These are phyloP conservation scores for Fusarium succisae DNA, from an alignment of 2,329 filamentous ascomycete genomes.

Conservation along the genomic window DNA sequence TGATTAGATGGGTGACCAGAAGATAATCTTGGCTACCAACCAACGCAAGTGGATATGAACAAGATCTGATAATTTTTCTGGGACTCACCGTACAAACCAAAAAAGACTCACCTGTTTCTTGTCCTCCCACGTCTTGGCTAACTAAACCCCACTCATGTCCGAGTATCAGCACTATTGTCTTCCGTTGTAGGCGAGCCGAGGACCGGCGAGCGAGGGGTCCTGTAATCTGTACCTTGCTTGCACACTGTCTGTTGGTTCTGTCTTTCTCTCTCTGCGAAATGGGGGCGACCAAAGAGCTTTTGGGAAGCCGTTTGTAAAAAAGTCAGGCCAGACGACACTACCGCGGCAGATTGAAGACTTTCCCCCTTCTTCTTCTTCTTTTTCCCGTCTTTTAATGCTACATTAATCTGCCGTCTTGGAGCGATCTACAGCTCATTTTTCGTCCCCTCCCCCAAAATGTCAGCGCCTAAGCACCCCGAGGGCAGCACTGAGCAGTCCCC, in stretches of 20 bases:
- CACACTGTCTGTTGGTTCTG: conserved; percentile 10
- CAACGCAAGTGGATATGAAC: neutral
- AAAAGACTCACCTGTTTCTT: neutral
- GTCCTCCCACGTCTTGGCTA: neutral
- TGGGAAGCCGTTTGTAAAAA: neutral
- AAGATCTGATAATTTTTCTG: conserved; percentile 19
- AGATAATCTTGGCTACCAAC: conserved; percentile 20
- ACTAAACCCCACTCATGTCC: neutral
- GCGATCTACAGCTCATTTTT: neutral
- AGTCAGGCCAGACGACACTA: conserved; percentile 8
- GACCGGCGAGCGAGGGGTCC: neutral
- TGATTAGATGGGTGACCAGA: conserved; percentile 16
- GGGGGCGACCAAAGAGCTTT: neutral
- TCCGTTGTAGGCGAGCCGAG: neutral
- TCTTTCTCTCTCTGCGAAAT: neutral
- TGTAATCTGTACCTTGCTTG: neutral
- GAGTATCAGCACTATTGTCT: neutral
- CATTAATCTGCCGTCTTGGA: neutral
- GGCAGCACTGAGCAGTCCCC: neutral
- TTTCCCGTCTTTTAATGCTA: neutral
- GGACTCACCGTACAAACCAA: neutral
- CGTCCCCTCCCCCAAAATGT: neutral
- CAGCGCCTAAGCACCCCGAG: conserved; percentile 3
- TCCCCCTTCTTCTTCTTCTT: neutral
- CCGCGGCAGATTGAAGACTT: neutral